Base-by-base conservation (phyloP, 1,139 yeast species). In the Petasospora fabianii region DNA sequence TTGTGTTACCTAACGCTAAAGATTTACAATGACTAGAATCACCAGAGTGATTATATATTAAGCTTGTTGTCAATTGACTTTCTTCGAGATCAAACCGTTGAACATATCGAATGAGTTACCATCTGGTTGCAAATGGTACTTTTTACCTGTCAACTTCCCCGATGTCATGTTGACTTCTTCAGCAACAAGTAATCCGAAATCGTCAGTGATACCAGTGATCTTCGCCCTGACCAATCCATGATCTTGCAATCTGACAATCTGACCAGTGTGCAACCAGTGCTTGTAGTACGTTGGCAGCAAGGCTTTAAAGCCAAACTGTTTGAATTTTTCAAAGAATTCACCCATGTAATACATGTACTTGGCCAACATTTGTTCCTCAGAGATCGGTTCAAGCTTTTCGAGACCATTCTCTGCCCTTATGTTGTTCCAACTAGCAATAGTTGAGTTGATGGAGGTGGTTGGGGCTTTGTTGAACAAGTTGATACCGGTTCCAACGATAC, bases 41-140 rank as follows among this genome's bases (percentile, higher is more conserved):
- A n/a, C n/a, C n/a, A n/a, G n/a, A n/a, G n/a, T n/a, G n/a, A n/a
- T n/a, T n/a, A n/a, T n/a, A 22, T 22, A 8, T 11, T 8, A 22
- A 13, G 10, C 10, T 12, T 22, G 6, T 22, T 12, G 6, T n/a
- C 21, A 35, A 16, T 27, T 33, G 2, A 44, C 42, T 57, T 80
- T 82, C 51, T 74, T 79, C 44, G 87, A 84, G n/a, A 94, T 83
- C 48, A 94, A 67, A 0, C 98, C 97, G 53, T 76, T 84, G 66
- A 92, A 84, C 69, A 94, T 90, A 58, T 94, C 98, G 58, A 94
- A 94, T 3, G 97, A 86, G 59, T 94, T 94, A 0, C 98, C 98
- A 59, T 94, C 98, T 0, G 99, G 98, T 59, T 88, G 97, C 35
- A 94, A 65, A 52, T 86, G 84, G 50, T 73, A 79, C 4, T 59